Evolutionary conservation across 768 basidiomycete species (phyloP), one percentile per base, ranked within the genome.

Genomic region (Suillus variegatus): DNA sequence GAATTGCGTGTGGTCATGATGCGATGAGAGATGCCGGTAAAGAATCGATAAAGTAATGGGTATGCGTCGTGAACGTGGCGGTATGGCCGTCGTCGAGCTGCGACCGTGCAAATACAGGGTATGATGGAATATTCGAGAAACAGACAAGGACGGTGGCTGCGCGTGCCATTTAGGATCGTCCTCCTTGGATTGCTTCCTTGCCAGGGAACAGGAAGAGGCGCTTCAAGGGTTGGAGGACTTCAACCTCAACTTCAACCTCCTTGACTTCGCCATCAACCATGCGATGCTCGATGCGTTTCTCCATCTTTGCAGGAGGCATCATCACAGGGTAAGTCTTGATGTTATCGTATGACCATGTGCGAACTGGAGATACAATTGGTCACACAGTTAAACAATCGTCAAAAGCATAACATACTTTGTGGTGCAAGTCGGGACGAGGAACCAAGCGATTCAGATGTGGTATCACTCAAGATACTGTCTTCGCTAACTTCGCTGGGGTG

Each of bases 301-400:
- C 85, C 73, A 80, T 88, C 77, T 82, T 82, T 52, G 80, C 77
- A n/a, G 84, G 85, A 44, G 84, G 77, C 66, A 74, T 74, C 75
- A 76, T 80, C 65, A 86, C 78, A 18, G 88, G 86, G 69, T 92
- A 92, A 4, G 87, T 90, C 72, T 82, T 84, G 66, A 90, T 75
- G 68, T 88, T 88, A 70, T 91, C 89, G 70, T 91, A 92, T 2
- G 90, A 91, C 90, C 89, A 91, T 3, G 91, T 87, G 36, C 88
- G 88, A 14, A 79, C 90, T 91, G 64, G 25, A 49, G 56, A 38
- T n/a, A 22, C 8, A 0, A 47, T 73, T 41, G 67, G 72, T 10
- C 41, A 43, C 18, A 43, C 6, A 6, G 18, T 40, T 36, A 63
- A 12, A 46, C 32, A 25, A 66, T 41, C 55, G 35, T 44, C 47